Base-by-base conservation (phyloP, 2,329 filamentous ascomycete genomes). In the Diaporthe ilicicola region DNA sequence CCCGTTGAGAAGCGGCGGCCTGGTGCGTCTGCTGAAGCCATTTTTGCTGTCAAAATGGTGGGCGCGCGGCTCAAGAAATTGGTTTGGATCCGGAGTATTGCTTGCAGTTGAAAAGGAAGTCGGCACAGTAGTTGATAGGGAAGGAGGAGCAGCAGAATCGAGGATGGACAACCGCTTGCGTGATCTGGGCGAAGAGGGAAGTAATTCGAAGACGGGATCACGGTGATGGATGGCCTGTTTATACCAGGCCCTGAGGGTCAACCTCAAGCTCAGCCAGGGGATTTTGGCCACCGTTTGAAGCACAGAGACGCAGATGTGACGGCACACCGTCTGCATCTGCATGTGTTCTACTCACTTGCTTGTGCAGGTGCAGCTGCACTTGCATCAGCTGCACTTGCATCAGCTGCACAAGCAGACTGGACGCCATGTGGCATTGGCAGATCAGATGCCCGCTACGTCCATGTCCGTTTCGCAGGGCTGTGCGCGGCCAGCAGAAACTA, bases 1-100 rank as follows among this genome's bases (percentile, higher is more conserved):
- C 81, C 81, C 77, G 79, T 81, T 13, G 83, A 84, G 77, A 85
- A 85, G 76, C 80, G 81, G 75, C 82, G 84, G 8, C 73, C 74
- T 59, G 59, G 59, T 24, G 44, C 59, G 27, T 39, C 51, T 77
- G 74, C 27, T 76, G 42, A 8, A 37, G 32, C 17, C 34, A 59
- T 48, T 9, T 9, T 39, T 15, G 27, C 10, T 51, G 22, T 22
- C 4, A 10, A 3, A 24, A 4, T 9, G 12, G 29, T 51, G 22
- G 15, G 15, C 9, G 50, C 1, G 2, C 8, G 6, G 12, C 19
- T 42, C 37, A 22, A 59, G 34, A 22, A 15, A 19, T 13, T 17
- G 2, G 42, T 12, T 27, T 44, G 37, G 54, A 44, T 19, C 24
- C 34, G 10, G 32, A 29, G n/a, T 39, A 27, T 39, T 8, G 22